phyloP scores from a whole-genome alignment of 495 filamentous ascomycete species.

The Penicillium paxilli region DNA sequence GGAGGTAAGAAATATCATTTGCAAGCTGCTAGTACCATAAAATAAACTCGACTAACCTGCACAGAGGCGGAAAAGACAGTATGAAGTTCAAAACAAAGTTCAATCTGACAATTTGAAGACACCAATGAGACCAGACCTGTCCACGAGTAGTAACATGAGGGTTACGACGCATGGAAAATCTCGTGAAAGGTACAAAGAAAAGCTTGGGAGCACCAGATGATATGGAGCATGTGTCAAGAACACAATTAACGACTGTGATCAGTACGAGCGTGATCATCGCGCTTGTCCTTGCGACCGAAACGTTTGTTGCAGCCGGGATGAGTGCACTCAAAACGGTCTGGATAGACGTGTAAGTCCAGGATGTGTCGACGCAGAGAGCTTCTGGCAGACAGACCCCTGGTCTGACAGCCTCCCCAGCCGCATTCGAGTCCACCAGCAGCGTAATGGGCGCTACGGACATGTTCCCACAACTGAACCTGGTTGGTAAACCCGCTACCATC shows the following conservation, averaged over 20 bases:
- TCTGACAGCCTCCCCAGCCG: background rate
- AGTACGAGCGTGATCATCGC: background rate
- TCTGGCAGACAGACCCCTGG: background rate
- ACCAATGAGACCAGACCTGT: too few relatives aligned
- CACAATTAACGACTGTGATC: background rate
- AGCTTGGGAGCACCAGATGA: too few relatives aligned
- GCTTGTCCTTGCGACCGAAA: background rate
- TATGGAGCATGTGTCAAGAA: background rate
- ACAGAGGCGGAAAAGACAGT: too few relatives aligned
- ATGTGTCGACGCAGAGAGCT: background rate
- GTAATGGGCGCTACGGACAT: background rate
- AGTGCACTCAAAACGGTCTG: background rate
- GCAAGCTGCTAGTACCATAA: too few relatives aligned
- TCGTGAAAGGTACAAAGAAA: too few relatives aligned
- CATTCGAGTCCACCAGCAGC: background rate
- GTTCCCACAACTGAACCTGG: background rate
- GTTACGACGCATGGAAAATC: too few relatives aligned
- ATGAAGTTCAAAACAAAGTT: too few relatives aligned
- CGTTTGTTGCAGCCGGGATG: background rate
- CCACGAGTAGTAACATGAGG: too few relatives aligned
- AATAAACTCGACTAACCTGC: too few relatives aligned
- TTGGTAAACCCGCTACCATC: background rate
- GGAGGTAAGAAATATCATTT: too few relatives aligned
- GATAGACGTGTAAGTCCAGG: background rate
- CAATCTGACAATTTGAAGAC: too few relatives aligned